Evolutionary conservation across 257 asterid species (phyloP).

Genomic region (Galeopsis tetrahit): DNA sequence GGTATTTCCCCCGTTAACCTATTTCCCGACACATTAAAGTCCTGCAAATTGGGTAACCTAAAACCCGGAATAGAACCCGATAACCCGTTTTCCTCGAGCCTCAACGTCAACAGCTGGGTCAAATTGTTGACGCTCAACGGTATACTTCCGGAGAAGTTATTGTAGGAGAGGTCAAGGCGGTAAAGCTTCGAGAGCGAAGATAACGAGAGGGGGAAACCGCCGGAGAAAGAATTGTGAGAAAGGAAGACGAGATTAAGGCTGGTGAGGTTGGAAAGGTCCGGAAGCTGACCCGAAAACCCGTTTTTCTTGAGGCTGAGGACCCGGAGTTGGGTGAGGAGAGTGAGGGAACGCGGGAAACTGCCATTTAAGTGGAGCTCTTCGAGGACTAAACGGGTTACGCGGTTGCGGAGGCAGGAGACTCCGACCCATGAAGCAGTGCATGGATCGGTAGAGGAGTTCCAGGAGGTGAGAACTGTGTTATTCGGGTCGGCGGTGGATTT

Average conservation of each 20-base stretch:
- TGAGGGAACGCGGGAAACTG: conserved; percentile 44
- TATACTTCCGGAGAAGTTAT: conserved; percentile 59
- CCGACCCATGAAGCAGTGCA: conserved; percentile 76
- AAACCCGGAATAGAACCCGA: conserved; percentile 59
- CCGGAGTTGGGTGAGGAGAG: conserved; percentile 57
- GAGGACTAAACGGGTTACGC: conserved; percentile 72
- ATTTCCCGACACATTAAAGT: conserved; percentile 75
- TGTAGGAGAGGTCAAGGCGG: conserved; percentile 80
- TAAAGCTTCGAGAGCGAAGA: conserved; percentile 46
- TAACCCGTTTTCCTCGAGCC: conserved; percentile 66
- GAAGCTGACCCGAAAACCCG: conserved; percentile 64
- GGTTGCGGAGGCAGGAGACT: conserved; percentile 60
- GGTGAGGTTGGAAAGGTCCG: conserved; percentile 70
- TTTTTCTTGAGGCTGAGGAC: conserved; percentile 71
- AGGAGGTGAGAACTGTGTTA: conserved; percentile 47
- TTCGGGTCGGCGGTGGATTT: conserved; percentile 60
- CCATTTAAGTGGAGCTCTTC: conserved; percentile 56
- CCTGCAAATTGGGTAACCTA: conserved; percentile 52
- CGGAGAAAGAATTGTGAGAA: conserved; percentile 65
- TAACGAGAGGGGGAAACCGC: conserved; percentile 55
- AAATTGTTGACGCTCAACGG: conserved; percentile 49
- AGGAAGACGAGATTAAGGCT: conserved; percentile 60
- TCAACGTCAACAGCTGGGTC: conserved; percentile 64
- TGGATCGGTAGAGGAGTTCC: conserved; percentile 64
- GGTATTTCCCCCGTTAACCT: conserved; percentile 58